phyloP scores from a whole-genome alignment of 768 basidiomycete genomes.

The Suillus discolor region DNA sequence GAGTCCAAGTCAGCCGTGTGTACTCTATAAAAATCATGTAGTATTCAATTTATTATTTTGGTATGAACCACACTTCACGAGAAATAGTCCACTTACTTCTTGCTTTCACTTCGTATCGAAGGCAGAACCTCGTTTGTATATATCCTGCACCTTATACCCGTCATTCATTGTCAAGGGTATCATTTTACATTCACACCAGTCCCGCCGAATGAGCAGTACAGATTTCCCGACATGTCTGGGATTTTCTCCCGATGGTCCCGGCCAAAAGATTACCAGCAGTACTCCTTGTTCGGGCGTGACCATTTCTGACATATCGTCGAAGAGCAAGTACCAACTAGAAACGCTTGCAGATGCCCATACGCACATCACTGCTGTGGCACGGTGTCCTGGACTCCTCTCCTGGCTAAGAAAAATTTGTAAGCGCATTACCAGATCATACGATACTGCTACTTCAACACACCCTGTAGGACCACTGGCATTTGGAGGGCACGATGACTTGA shows the following conservation, averaged over 20 bases:
- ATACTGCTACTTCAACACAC: constrained; percentile 22
- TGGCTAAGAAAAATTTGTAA: constrained; percentile 26
- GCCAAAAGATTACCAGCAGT: neutral
- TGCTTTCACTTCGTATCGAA: no score
- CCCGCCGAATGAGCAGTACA: constrained; percentile 4
- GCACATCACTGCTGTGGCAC: constrained; percentile 20
- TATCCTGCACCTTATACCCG: neutral
- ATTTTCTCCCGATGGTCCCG: neutral
- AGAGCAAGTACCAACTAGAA: neutral
- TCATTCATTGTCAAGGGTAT: neutral
- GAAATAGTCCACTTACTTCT: no score
- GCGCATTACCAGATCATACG: constrained; percentile 30
- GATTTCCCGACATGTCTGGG: constrained; percentile 2
- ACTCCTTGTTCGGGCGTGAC: constrained; percentile 8
- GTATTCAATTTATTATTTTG: no score
- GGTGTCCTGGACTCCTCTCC: no score
- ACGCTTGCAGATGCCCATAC: no score
- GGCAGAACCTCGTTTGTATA: neutral
- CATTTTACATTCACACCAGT: neutral
- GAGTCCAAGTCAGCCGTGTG: no score
- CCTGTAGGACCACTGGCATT: constrained; percentile 27
- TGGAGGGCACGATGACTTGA: constrained; percentile 20
- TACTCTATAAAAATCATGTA: no score
- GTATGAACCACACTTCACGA: no score
- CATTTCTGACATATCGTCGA: neutral